Evolutionary conservation across 83 land plant species (phyloP), one percentile per base, ranked within the genome.

Genomic region (Thuja plicata): DNA sequence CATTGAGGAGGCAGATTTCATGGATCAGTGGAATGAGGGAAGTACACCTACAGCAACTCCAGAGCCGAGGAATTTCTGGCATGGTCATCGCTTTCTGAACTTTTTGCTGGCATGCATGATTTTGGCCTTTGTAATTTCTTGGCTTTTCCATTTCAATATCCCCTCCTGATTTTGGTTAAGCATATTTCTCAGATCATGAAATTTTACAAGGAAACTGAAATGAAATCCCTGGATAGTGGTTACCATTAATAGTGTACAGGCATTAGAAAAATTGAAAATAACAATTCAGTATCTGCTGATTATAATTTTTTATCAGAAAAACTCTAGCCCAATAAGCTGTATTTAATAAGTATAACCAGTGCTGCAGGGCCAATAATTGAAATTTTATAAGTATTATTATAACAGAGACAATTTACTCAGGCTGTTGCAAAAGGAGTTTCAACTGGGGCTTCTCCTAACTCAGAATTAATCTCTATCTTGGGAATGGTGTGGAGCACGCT

Each of bases 61-160:
- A 46, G 94, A 91, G 85, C 84, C 91, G 40, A 76, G 94, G 66
- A 91, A 88, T 89, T 94, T 92, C 90, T 94, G 94, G 96, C 96
- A 90, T 27, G 94, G 96, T 32, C 93, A 93, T 50, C 91, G 93
- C 50, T 93, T 94, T 86, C 92, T 93, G 60, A 94, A 94, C 71
- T 93, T 94, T 89, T 85, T 94, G 30, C 89, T 94, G 21, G 96
- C 94, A 21, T 94, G 96, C 87, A 90, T 94, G 96, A 94, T 94
- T n/a, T 92, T 94, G 45, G 94, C 96, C 60, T 94, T 95, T 89
- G 93, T 95, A 57, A 92, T 95, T 54, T 94, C 95, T 40, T 95
- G 96, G 96, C 92, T 95, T 50, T 95, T 95, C 82, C 95, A 93
- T 92, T 94, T 95, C 91, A 95, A 94, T 50, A 91, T 95, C 15